Evolutionary conservation across 768 basidiomycete genomes (phyloP).

Genomic region (Kondoa subrosea): DNA sequence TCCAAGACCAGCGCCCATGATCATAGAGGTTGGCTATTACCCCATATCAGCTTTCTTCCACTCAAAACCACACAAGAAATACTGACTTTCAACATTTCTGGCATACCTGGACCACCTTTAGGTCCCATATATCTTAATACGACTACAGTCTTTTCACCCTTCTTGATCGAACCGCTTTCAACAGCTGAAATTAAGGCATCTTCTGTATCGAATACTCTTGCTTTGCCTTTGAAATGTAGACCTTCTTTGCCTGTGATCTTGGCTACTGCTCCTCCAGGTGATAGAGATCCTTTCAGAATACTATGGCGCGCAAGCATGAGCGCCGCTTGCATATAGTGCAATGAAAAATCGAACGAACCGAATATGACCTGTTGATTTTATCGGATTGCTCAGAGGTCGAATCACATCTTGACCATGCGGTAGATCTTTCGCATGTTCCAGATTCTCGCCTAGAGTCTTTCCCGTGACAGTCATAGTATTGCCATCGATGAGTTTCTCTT

Average conservation of each 20-base stretch:
- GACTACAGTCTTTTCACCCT: slow-evolving; percentile 85
- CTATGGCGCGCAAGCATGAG: slow-evolving; percentile 33
- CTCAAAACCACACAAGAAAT: not conserved
- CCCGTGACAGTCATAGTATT: slow-evolving; percentile 83
- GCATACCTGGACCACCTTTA: slow-evolving; percentile 90
- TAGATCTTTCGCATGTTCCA: slow-evolving; percentile 60
- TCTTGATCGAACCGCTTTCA: slow-evolving; percentile 69
- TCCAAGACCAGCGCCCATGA: slow-evolving; percentile 96
- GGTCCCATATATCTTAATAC: slow-evolving; percentile 92
- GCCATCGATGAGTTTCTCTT: slow-evolving; percentile 76
- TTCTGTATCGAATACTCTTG: slow-evolving; percentile 80
- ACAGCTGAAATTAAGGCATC: slow-evolving; percentile 74
- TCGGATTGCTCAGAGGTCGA: slow-evolving; percentile 66
- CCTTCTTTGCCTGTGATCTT: slow-evolving; percentile 97
- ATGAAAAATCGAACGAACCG: slow-evolving; percentile 40
- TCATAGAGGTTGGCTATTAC: slow-evolving; percentile 67
- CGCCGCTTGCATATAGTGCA: not conserved
- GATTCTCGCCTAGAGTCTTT: slow-evolving; percentile 72
- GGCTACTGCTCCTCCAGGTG: slow-evolving; percentile 85
- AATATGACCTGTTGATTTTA: slow-evolving; percentile 78
- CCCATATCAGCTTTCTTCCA: not conserved
- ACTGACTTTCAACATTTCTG: slow-evolving; percentile 75
- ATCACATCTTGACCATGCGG: slow-evolving; percentile 60
- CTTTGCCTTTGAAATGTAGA: slow-evolving; percentile 70
- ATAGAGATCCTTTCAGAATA: slow-evolving; percentile 78